These are phyloP conservation scores for Rubia balearica DNA, from an alignment of 305 asterid genomes.

Conservation along the genomic window DNA sequence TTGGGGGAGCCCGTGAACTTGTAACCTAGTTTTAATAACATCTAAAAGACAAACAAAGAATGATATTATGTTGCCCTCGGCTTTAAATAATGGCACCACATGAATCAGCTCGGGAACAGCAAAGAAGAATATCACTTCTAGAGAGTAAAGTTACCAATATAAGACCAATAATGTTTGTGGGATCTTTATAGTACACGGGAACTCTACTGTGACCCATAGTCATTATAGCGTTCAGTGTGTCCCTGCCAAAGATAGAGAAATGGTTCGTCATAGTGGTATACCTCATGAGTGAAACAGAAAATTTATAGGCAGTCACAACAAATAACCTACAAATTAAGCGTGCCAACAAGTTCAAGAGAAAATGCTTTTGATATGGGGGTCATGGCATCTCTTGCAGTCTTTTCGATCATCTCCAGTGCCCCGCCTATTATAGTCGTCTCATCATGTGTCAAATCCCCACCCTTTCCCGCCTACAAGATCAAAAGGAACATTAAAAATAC, in stretches of 20 bases:
- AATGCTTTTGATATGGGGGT: constrained; percentile 94
- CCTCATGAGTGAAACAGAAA: constrained; percentile 7
- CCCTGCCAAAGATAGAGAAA: constrained; percentile 45
- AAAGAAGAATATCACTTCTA: constrained; percentile 1
- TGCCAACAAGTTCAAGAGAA: constrained; percentile 81
- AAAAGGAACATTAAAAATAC: background rate
- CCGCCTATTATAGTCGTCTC: constrained; percentile 98
- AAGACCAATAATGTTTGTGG: constrained; percentile 82
- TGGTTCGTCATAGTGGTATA: constrained; percentile 3
- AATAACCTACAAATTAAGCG: constrained; percentile 77
- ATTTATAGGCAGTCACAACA: constrained; percentile 16
- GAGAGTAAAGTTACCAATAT: constrained; percentile 53
- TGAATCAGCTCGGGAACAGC: background rate
- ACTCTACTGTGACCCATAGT: constrained; percentile 95
- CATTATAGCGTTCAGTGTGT: constrained; percentile 86
- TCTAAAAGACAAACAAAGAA: constrained; percentile 96
- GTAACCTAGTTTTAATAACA: constrained; percentile 92
- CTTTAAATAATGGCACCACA: background rate
- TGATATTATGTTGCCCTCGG: constrained; percentile 5
- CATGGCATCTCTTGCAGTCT: constrained; percentile 97
- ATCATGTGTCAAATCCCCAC: constrained; percentile 97
- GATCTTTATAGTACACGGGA: constrained; percentile 67
- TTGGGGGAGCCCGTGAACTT: constrained; percentile 84
- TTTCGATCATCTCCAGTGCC: constrained; percentile 82
- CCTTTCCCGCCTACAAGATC: constrained; percentile 78